These are phyloP conservation scores for Eremomyces bilateralis DNA, from an alignment of 495 filamentous ascomycete genomes.

Conservation along the genomic window DNA sequence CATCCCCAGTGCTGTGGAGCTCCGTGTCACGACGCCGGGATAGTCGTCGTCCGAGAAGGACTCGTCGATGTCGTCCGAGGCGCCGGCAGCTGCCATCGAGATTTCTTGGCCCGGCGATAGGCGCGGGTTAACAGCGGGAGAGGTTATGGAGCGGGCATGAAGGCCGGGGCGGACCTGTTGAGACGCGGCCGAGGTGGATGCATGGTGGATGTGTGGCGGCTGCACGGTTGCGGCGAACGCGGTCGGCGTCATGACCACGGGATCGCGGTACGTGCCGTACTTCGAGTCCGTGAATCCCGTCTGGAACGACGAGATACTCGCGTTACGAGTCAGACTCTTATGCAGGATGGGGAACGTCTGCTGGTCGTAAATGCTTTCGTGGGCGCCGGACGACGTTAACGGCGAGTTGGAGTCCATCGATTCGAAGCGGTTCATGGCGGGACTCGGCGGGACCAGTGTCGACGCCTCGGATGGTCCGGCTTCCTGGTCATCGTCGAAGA, in stretches of 20 bases:
- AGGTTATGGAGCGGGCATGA: conserved; percentile 19
- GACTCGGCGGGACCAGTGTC: conserved; percentile 32
- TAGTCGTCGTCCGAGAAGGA: conserved; percentile 21
- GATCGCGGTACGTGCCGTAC: conserved; percentile 29
- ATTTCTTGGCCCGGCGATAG: conserved; percentile 7
- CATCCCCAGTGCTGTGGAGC: not conserved
- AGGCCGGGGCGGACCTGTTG: conserved; percentile 15
- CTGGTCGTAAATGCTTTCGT: conserved; percentile 79
- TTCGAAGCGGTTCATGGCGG: conserved; percentile 5
- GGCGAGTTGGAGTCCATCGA: too few species aligned
- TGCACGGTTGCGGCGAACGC: conserved; percentile 21
- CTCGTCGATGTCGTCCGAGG: conserved; percentile 9
- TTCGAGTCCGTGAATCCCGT: conserved; percentile 64
- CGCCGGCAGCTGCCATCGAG: conserved; percentile 6
- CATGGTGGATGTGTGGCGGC: not conserved
- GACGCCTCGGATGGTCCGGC: conserved; percentile 28
- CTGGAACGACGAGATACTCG: conserved; percentile 61
- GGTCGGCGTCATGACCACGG: conserved; percentile 41
- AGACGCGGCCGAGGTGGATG: conserved; percentile 1
- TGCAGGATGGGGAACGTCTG: conserved; percentile 80
- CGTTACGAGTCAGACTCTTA: conserved; percentile 51
- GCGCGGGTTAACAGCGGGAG: conserved; percentile 12
- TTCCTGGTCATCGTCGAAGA: conserved; percentile 52
- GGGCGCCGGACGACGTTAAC: conserved; percentile 39
- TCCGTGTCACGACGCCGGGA: not conserved